Conservation (phyloP, 495 filamentous ascomycete genomes). For the Thermothielavioides terrestris region DNA sequence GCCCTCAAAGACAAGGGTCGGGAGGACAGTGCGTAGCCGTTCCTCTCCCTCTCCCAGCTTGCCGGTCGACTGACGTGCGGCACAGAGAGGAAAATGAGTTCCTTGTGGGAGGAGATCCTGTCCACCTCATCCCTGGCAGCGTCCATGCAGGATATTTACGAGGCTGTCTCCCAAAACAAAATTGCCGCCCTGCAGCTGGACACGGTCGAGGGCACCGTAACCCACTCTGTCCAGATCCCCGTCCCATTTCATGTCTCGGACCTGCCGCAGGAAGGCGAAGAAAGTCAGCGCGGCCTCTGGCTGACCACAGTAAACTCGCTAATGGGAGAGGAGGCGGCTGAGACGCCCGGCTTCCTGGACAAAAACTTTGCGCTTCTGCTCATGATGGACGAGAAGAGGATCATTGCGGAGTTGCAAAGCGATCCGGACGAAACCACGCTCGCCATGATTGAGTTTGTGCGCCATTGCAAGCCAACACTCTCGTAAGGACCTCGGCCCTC, state of each 20-base stretch:
- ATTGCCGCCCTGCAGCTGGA: slow-evolving; percentile 57
- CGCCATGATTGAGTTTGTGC: slow-evolving; percentile 73
- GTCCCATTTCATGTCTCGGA: slow-evolving; percentile 65
- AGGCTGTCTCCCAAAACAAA: slow-evolving; percentile 68
- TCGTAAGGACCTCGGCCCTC: slow-evolving; percentile 47
- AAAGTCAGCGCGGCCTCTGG: slow-evolving; percentile 66
- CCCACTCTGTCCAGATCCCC: slow-evolving; percentile 81
- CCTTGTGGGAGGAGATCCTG: slow-evolving; percentile 62
- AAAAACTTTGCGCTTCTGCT: slow-evolving; percentile 82
- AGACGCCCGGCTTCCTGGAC: slow-evolving; percentile 55
- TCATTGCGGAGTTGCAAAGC: slow-evolving; percentile 73
- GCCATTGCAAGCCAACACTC: slow-evolving; percentile 71
- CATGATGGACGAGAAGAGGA: slow-evolving; percentile 71
- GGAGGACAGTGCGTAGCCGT: slow-evolving; percentile 52
- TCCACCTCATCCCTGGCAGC: slow-evolving; percentile 69
- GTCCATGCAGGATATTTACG: slow-evolving; percentile 72
- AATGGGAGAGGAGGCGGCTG: slow-evolving; percentile 53
- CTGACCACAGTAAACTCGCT: slow-evolving; percentile 77
- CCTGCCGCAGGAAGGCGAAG: slow-evolving; percentile 56
- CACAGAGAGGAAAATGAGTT: slow-evolving; percentile 44
- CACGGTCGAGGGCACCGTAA: slow-evolving; percentile 38
- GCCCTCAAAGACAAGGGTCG: slow-evolving; percentile 67
- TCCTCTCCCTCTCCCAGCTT: background rate
- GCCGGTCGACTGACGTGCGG: slow-evolving; percentile 3
- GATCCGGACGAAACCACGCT: slow-evolving; percentile 63